Evolutionary conservation across 225 moss, liverwort and hornwort genomes (phyloP), one percentile per base, ranked within the genome.

Genomic region (Lunularia cruciata): DNA sequence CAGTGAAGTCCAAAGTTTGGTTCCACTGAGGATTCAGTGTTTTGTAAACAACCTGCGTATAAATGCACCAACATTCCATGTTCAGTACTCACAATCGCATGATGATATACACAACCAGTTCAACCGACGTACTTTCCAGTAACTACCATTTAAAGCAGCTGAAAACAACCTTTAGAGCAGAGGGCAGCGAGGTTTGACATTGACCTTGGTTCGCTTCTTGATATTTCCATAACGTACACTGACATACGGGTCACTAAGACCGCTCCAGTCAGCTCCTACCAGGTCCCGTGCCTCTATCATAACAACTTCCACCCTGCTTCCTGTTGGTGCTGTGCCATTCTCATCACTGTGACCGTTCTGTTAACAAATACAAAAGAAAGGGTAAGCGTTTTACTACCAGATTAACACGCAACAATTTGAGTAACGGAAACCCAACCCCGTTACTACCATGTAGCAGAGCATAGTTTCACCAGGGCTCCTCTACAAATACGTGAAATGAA

Each of bases 181-280:
- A 40, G 13, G 40, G 8, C 40, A 40, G 22, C 30, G 9, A 8
- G 14, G 14, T 30, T 26, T n/a, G 28, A 52, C 2, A 37, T 19
- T 15, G 72, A 95, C 92, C 95, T 96, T 96, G 0, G 92, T 92
- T 75, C 92, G 85, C 70, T 96, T 96, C 75, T 77, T 92, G 63
- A 88, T 96, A 68, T 89, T 87, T 75, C 95, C 95, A 45, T 96
- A 96, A 39, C 95, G 92, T 68, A 89, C 95, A 81, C 95, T 96
- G 58, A 96, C 95, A 66, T 96, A 96, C 4, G 95, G 95, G 74
- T 96, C 95, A 79, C 95, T 96, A 31, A 92, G 92, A 20, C 92
- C 92, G 73, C 82, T 87, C 95, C 95, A 88, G 73, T 96, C 95
- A 47, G 92, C 95, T 42, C 86, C 95, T 74, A 92, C 73, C 34